These are phyloP conservation scores for Sugiyamaella chiloensis DNA, from an alignment of 805 yeast genomes.

Conservation along the genomic window DNA sequence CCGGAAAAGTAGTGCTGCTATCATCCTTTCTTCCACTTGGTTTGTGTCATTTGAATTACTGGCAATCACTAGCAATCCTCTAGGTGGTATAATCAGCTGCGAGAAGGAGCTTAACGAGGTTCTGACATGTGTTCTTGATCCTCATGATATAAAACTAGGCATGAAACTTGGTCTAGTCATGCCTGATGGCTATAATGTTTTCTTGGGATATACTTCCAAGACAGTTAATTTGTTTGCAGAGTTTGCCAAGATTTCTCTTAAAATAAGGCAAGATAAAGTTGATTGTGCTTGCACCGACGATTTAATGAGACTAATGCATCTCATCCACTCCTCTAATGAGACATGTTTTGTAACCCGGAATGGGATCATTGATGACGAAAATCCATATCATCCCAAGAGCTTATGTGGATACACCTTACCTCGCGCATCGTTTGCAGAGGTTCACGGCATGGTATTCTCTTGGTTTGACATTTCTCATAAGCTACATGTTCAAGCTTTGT, in stretches of 20 bases:
- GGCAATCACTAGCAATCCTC: slow-evolving; percentile 1
- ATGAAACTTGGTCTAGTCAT: background rate
- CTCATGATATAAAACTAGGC: background rate
- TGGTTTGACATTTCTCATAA: background rate
- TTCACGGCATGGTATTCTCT: background rate
- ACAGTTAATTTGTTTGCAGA: background rate
- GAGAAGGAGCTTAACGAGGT: slow-evolving; percentile 2
- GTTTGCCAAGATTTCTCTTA: background rate
- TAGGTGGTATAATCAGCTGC: background rate
- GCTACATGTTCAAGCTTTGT: background rate
- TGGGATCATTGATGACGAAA: background rate
- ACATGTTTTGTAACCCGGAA: background rate
- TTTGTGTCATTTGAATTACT: background rate
- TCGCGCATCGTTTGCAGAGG: background rate
- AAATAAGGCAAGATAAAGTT: background rate
- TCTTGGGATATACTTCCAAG: background rate
- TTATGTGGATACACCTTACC: background rate
- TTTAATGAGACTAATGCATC: background rate
- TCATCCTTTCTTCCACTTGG: slow-evolving; percentile 2
- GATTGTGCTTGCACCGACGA: background rate
- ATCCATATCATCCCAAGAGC: background rate
- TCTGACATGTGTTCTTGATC: background rate
- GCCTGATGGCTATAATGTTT: slow-evolving; percentile 5
- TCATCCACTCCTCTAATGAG: background rate
- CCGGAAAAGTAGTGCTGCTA: background rate